Evolutionary conservation across 768 basidiomycete genomes (phyloP).

Genomic region (Pulveroboletus frians): DNA sequence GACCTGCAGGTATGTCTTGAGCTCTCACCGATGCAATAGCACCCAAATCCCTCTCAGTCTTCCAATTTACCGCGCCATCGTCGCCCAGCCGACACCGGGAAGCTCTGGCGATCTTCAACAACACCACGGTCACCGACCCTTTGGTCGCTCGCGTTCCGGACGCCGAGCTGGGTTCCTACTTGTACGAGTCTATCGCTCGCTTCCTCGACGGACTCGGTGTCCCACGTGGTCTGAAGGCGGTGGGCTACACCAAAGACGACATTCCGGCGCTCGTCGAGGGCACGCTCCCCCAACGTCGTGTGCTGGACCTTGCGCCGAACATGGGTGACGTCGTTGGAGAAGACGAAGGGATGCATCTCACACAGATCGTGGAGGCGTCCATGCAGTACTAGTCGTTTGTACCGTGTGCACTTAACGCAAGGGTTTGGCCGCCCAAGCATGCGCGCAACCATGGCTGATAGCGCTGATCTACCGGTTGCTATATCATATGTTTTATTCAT

Average conservation of each 20-base stretch:
- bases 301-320: constrained; percentile 88
- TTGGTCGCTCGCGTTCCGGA: constrained; percentile 71
- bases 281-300: constrained; percentile 86
- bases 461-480: too few relatives aligned
- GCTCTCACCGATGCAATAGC: background rate
- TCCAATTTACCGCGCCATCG: constrained; percentile 93
- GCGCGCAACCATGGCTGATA: too few relatives aligned
- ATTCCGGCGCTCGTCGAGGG: constrained; percentile 79
- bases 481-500: too few relatives aligned
- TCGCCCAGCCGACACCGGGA: constrained; percentile 88
- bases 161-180: constrained; percentile 66
- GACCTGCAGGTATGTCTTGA: constrained; percentile 61
- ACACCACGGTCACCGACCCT: constrained; percentile 59
- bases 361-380: constrained; percentile 72
- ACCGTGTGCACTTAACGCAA: constrained; percentile 1
- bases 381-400: constrained; percentile 54
- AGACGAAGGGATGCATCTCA: constrained; percentile 79
- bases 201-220: constrained; percentile 84
- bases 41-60: constrained; percentile 45
- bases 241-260: constrained; percentile 71
- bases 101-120: constrained; percentile 77
- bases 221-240: constrained; percentile 78
- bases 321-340: constrained; percentile 78
- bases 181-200: constrained; percentile 82
- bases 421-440: too few relatives aligned